Evolutionary conservation across 805 yeast genomes (phyloP), one percentile per base, ranked within the genome.

Genomic region (Wickerhamomyces chaumierensis): DNA sequence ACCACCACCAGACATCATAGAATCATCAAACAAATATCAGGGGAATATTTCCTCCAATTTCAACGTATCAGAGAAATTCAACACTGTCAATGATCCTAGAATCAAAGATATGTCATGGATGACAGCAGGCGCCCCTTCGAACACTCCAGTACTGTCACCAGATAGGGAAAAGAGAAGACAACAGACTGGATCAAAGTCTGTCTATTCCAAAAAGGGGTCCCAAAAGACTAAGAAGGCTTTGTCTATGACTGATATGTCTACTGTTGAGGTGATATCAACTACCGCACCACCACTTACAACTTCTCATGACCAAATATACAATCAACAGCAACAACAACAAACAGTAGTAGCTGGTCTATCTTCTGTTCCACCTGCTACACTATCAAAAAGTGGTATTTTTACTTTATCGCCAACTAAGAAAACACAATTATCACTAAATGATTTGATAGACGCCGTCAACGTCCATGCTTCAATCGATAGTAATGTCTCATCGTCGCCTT

Each of bases 81-180:
- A 31, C 18, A 16, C 33, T 9, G 18, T 31, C 18, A 31, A 31
- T 31, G 33, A 31, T 31, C 17, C 17, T n/a, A 16, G 18, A 8
- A 31, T 31, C 8, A 31, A 31, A 17, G 18, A 31, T 31, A 8
- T 17, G 17, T 31, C 18, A 13, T 31, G 33, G 33, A 16, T 31
- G 17, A 31, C 11, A 31, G 12, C 15, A 13, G 31, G 18, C 19
- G 42, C 36, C 11, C 42, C 42, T n/a, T 31, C 42, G 11, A 39
- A 39, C 20, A 33, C 42, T 2, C 42, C 42, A 8, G 35, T 28
- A 1, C 36, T 25, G 18, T 39, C 41, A 3, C 41, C 41, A 7
- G 27, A 18, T 12, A 5, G 14, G 8, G 6, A 14, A 9, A 21
- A 21, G 23, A 9, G 9, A 9, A 21, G 23, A 21, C 23, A 7